Conservation (phyloP, 129 eudicot species). For the Flaveria sonorensis region DNA sequence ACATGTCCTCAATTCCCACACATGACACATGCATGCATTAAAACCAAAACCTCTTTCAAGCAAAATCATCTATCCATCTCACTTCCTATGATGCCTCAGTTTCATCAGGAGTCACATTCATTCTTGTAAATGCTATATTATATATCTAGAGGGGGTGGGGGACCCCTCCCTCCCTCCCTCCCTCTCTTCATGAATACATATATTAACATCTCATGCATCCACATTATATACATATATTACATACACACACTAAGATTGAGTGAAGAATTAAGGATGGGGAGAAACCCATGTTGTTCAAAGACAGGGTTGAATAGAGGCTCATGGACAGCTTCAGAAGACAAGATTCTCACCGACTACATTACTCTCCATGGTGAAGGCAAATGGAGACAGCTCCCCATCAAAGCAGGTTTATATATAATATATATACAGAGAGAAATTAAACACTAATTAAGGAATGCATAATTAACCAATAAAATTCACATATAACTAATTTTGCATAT, state of each 20-base stretch:
- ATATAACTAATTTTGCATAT: too few relatives aligned
- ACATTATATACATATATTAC: not conserved
- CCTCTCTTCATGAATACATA: too few relatives aligned
- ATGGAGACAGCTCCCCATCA: constrained; percentile 48
- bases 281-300: constrained; percentile 51
- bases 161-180: constrained; percentile 10
- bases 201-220: not conserved
- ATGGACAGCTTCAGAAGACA: constrained; percentile 53
- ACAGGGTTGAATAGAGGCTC: constrained; percentile 47
- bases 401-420: constrained; percentile 27
- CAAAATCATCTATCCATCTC: constrained; percentile 13
- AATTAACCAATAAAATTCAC: too few relatives aligned
- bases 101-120: constrained; percentile 12
- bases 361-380: constrained; percentile 52
- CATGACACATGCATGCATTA: constrained; percentile 22
- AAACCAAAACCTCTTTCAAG: constrained; percentile 22
- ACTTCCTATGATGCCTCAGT: constrained; percentile 9
- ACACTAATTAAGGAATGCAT: too few relatives aligned
- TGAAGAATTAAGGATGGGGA: constrained; percentile 29
- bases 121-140: not conserved
- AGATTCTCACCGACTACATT: constrained; percentile 44
- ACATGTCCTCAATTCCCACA: too few relatives aligned
- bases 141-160: not conserved
- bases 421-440: too few relatives aligned
- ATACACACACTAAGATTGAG: not conserved